Base-by-base conservation (phyloP, 805 yeast species). In the Huiozyma naganishii region DNA sequence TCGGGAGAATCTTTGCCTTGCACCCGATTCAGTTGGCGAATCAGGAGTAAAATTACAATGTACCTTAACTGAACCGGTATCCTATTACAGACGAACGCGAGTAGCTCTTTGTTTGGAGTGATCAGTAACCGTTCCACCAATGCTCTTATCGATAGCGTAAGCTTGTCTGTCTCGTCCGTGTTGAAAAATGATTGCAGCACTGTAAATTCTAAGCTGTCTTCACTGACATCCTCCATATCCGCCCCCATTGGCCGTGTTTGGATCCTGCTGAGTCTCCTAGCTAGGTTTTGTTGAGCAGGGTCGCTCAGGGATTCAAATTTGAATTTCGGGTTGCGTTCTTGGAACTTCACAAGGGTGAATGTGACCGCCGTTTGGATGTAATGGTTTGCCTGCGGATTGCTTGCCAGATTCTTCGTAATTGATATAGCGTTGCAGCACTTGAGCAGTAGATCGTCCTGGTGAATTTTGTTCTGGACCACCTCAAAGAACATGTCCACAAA, bases 1-100 rank as follows among this genome's bases (percentile, higher is more conserved):
- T 29, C 46, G 6, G 38, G 32, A 32, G 44, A 44, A 36, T 41
- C 48, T 41, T 43, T 46, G 27, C 40, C 10, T 2, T 39, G 43
- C n/a, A 32, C 10, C 47, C 39, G 55, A 6, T 43, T 52, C 27
- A 70, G 46, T 29, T 62, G 62, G 8, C 65, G 53, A 7, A 72
- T 67, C 32, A 73, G 57, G 3, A 80, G 67, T 10, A 76, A 59
- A 37, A 85, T 67, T 3, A 83, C 71, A 29, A 78, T 66, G 64
- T 83, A 86, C 49, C 95, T 69, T 50, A 78, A 70, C 57, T 79
- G 95, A 34, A 79, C 92, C 0, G 87, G 97, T 7, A 86, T 76
- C 75, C 89, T 86, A 35, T 76, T 73, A 6, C 88, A 78, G 45
- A 85, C 73, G 48, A 77, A 67, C 48, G 79, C 80, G 33, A 85